Conservation (phyloP, 176 grass and related monocot species). For the Cenchrus fungigraminus region DNA sequence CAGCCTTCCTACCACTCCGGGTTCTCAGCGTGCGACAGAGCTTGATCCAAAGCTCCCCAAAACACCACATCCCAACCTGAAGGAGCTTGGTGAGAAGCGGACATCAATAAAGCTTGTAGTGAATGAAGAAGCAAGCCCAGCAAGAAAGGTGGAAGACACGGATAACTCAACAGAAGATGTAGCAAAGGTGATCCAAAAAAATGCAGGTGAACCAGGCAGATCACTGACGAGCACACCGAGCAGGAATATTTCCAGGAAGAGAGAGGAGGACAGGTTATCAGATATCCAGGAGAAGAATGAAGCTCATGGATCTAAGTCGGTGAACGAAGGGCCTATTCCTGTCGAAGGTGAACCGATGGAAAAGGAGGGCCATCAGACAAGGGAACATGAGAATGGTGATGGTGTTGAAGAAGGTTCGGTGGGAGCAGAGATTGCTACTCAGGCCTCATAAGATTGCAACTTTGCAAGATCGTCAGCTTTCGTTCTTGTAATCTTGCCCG, state of each 20-base stretch:
- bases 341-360: slow-evolving; percentile 41
- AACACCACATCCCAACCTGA: slow-evolving; percentile 56
- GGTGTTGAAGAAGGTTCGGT: slow-evolving; percentile 6
- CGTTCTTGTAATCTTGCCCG: background rate
- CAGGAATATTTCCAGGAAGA: slow-evolving; percentile 59
- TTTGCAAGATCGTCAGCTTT: slow-evolving; percentile 3
- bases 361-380: slow-evolving; percentile 1
- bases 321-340: slow-evolving; percentile 43
- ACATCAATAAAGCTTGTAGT: slow-evolving; percentile 54
- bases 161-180: slow-evolving; percentile 42
- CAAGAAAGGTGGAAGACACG: slow-evolving; percentile 22
- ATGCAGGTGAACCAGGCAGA: slow-evolving; percentile 47
- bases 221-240: slow-evolving; percentile 65
- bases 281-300: slow-evolving; percentile 35
- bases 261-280: slow-evolving; percentile 46
- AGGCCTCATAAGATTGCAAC: slow-evolving; percentile 16
- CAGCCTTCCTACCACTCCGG: slow-evolving; percentile 33
- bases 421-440: slow-evolving; percentile 20
- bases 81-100: slow-evolving; percentile 54
- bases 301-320: slow-evolving; percentile 27
- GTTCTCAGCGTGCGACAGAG: slow-evolving; percentile 39
- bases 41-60: slow-evolving; percentile 35
- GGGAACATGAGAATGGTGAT: slow-evolving; percentile 30
- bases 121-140: slow-evolving; percentile 13
- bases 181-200: slow-evolving; percentile 54